phyloP scores from a whole-genome alignment of 2,329 filamentous ascomycete genomes.

The Sclerotinia spermophila region DNA sequence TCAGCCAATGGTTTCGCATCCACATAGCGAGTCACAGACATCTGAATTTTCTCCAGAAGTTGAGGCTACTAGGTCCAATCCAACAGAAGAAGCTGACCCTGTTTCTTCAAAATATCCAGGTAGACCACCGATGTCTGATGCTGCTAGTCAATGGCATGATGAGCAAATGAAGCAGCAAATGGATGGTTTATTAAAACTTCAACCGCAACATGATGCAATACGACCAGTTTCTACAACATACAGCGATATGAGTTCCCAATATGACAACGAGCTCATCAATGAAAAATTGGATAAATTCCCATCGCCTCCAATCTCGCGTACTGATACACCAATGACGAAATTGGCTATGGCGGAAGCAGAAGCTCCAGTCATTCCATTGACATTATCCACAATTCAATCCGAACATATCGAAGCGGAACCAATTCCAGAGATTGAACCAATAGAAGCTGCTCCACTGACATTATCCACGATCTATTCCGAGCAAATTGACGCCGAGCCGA shows the following conservation, averaged over 20 bases:
- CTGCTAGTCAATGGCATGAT: slow-evolving; percentile 35
- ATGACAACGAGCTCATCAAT: slow-evolving; percentile 47
- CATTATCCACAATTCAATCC: slow-evolving; percentile 38
- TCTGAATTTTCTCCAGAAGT: slow-evolving; percentile 25
- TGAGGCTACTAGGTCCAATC: slow-evolving; percentile 20
- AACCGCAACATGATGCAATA: slow-evolving; percentile 28
- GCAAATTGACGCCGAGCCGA: slow-evolving; percentile 36
- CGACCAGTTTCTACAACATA: slow-evolving; percentile 49
- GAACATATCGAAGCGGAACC: slow-evolving; percentile 39
- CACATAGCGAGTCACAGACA: background rate
- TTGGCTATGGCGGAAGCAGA: slow-evolving; percentile 14
- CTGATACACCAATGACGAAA: slow-evolving; percentile 29
- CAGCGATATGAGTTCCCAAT: slow-evolving; percentile 52
- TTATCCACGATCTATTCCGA: slow-evolving; percentile 42
- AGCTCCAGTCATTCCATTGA: slow-evolving; percentile 24
- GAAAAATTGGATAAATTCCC: slow-evolving; percentile 54
- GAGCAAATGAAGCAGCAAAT: slow-evolving; percentile 31
- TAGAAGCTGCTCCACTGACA: slow-evolving; percentile 29
- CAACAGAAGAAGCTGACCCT: slow-evolving; percentile 22
- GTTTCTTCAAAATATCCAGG: slow-evolving; percentile 26
- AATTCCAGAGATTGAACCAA: background rate
- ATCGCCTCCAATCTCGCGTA: slow-evolving; percentile 46
- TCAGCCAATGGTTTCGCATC: background rate
- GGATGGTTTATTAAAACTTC: slow-evolving; percentile 24
- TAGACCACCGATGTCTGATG: slow-evolving; percentile 30